Evolutionary conservation across 2,329 filamentous ascomycete species (phyloP).

Genomic region (Hypomyces perniciosus): DNA sequence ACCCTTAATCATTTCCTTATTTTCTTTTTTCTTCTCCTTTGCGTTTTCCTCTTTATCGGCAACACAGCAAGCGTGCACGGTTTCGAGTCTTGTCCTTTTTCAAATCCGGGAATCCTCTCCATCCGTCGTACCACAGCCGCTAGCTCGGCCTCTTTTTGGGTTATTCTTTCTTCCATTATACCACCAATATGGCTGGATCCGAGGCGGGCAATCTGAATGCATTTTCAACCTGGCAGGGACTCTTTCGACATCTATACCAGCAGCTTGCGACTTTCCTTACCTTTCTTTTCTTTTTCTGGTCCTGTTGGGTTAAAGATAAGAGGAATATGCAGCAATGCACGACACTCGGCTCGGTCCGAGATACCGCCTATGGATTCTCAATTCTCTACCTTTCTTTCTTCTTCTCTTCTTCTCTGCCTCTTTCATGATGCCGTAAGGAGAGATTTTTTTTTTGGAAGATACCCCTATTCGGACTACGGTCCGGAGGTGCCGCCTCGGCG

Average conservation of each 20-base stretch:
- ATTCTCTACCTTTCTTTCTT: constrained; percentile 25
- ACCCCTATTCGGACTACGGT: constrained; percentile 15
- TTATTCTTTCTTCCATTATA: constrained; percentile 34
- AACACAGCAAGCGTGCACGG: constrained; percentile 39
- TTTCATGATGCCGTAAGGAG: constrained; percentile 28
- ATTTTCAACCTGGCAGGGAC: constrained; percentile 47
- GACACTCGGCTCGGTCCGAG: constrained; percentile 44
- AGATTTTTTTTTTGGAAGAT: constrained; percentile 33
- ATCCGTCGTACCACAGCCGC: constrained; percentile 36
- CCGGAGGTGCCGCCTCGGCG: constrained; percentile 14
- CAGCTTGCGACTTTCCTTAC: constrained; percentile 35
- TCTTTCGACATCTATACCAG: constrained; percentile 32
- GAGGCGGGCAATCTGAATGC: constrained; percentile 45
- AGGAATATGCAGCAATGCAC: constrained; percentile 61
- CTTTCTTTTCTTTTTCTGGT: constrained; percentile 23
- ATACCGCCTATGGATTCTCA: constrained; percentile 39
- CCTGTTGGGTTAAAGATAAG: constrained; percentile 41
- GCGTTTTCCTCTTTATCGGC: constrained; percentile 29
- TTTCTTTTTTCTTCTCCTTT: constrained; percentile 24
- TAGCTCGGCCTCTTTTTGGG: constrained; percentile 37
- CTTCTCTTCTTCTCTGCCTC: constrained; percentile 23
- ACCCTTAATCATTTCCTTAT: constrained; percentile 17
- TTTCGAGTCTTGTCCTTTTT: constrained; percentile 27
- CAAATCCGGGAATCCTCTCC: constrained; percentile 31
- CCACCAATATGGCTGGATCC: constrained; percentile 51